phyloP scores from a whole-genome alignment of 2,329 filamentous ascomycete genomes.

The Fusarium illudens region DNA sequence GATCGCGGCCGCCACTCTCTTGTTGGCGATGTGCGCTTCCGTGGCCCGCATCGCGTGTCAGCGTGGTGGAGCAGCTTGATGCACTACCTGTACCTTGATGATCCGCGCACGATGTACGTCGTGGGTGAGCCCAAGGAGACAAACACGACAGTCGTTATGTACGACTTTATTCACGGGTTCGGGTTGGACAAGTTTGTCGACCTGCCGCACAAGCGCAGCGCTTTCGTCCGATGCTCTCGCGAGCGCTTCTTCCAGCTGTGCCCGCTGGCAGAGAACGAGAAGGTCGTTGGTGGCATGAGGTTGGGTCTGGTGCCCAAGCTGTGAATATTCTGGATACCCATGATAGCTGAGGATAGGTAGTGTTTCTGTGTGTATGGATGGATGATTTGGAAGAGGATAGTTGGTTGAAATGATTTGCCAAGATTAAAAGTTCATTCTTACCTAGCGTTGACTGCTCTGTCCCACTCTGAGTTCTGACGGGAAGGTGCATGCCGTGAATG shows the following conservation, averaged over 20 bases:
- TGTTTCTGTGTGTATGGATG: slow-evolving; percentile 1
- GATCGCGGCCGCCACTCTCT: slow-evolving; percentile 67
- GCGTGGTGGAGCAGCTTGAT: slow-evolving; percentile 70
- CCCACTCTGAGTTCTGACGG: not conserved
- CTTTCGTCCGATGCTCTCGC: slow-evolving; percentile 69
- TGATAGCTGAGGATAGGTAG: not conserved
- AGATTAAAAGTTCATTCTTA: not conserved
- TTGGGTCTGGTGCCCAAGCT: slow-evolving; percentile 64
- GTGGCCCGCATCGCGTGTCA: slow-evolving; percentile 67
- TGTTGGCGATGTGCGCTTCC: slow-evolving; percentile 66
- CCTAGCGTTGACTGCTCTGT: not conserved
- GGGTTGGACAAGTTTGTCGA: slow-evolving; percentile 77
- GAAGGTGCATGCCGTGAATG: not conserved
- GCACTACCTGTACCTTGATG: slow-evolving; percentile 70
- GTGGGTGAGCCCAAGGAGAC: slow-evolving; percentile 78
- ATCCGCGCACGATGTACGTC: slow-evolving; percentile 64
- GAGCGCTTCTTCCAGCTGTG: slow-evolving; percentile 76
- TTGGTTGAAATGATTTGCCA: not conserved
- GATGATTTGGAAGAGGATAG: not conserved
- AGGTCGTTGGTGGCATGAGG: slow-evolving; percentile 62
- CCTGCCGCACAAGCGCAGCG: slow-evolving; percentile 75
- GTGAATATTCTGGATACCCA: slow-evolving; percentile 42
- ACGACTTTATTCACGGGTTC: slow-evolving; percentile 79
- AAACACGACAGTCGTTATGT: slow-evolving; percentile 74
- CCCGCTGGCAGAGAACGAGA: slow-evolving; percentile 65